These are phyloP conservation scores for Pulveroboletus ravenelii DNA, from an alignment of 768 basidiomycete species.

Conservation along the genomic window DNA sequence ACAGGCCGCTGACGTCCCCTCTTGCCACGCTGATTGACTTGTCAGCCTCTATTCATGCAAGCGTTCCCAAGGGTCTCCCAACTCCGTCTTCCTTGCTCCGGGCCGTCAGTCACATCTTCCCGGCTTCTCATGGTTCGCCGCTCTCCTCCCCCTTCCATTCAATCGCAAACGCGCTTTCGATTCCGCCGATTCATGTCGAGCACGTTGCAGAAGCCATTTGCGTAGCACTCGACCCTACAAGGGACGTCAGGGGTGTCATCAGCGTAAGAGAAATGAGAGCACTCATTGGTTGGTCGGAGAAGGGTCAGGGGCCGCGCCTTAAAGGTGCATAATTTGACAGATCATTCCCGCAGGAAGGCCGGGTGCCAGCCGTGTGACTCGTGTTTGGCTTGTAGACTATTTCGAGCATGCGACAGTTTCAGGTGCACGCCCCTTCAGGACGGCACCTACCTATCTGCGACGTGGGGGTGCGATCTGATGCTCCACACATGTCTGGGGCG, in stretches of 20 bases:
- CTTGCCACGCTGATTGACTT: constrained; percentile 80
- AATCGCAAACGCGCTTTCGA: constrained; percentile 73
- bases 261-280: constrained; percentile 71
- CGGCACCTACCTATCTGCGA: constrained; percentile 20
- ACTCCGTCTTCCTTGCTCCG: constrained; percentile 65
- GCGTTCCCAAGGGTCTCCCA: constrained; percentile 50
- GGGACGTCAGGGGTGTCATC: constrained; percentile 57
- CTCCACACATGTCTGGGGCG: constrained; percentile 6
- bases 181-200: constrained; percentile 93
- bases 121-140: constrained; percentile 28
- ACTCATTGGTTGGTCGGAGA: constrained; percentile 61
- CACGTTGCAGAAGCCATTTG: constrained; percentile 86
- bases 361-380: constrained; percentile 1
- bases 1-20: constrained; percentile 84
- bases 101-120: constrained; percentile 39
- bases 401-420: constrained; percentile 18
- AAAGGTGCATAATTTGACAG: constrained; percentile 13
- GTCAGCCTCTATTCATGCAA: constrained; percentile 66
- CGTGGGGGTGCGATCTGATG: constrained; percentile 14
- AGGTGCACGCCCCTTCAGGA: constrained; percentile 2
- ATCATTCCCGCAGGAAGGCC: constrained; percentile 5
- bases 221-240: constrained; percentile 48
- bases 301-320: constrained; percentile 23
- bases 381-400: constrained; percentile 11
- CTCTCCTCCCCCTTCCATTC: constrained; percentile 52